Percentiles rank a stretch among this genome's conserved stretches.
Evolutionary conservation across 116 monocot species (phyloP).

Genomic region (Posidonia oceanica): DNA sequence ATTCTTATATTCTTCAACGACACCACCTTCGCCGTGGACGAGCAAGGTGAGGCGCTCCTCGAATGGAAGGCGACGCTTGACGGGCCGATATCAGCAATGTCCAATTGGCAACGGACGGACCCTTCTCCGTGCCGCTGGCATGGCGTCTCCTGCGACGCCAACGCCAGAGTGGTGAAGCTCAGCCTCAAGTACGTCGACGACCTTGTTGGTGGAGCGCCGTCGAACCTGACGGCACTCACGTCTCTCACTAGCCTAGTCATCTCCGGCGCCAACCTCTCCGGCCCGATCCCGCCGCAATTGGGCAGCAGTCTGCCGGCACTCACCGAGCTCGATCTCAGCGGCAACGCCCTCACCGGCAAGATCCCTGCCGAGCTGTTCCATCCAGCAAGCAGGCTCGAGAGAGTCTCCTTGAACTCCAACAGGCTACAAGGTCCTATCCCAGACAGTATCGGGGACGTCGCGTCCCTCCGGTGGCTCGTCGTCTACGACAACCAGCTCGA

Average conservation of each 20-base stretch:
- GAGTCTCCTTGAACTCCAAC: constrained; percentile 54
- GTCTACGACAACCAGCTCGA: constrained; percentile 79
- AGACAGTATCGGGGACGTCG: constrained; percentile 39
- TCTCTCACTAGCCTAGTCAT: constrained; percentile 39
- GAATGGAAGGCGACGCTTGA: constrained; percentile 55
- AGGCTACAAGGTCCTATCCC: constrained; percentile 53
- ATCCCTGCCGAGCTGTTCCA: constrained; percentile 45
- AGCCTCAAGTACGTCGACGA: constrained; percentile 41
- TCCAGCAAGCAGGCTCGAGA: constrained; percentile 30
- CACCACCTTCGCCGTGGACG: constrained; percentile 24
- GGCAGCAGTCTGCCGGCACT: constrained; percentile 29
- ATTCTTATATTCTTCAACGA: not conserved
- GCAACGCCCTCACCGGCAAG: constrained; percentile 54
- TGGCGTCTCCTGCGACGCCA: constrained; percentile 47
- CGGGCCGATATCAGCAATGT: constrained; percentile 15
- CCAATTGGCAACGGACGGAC: constrained; percentile 37
- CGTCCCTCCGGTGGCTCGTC: constrained; percentile 25
- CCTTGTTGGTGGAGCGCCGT: constrained; percentile 35
- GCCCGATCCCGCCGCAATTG: constrained; percentile 44
- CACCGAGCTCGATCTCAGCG: constrained; percentile 49
- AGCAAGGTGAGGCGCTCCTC: constrained; percentile 51
- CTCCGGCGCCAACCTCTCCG: constrained; percentile 59
- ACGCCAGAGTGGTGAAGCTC: constrained; percentile 30
- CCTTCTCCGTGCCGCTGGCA: constrained; percentile 53
- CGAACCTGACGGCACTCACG: constrained; percentile 30